A percentile compares a stretch with the other conserved stretches of the same genome.
Evolutionary conservation across 2,329 filamentous ascomycete genomes (phyloP).

Genomic region (Aspergillus tubingensis): DNA sequence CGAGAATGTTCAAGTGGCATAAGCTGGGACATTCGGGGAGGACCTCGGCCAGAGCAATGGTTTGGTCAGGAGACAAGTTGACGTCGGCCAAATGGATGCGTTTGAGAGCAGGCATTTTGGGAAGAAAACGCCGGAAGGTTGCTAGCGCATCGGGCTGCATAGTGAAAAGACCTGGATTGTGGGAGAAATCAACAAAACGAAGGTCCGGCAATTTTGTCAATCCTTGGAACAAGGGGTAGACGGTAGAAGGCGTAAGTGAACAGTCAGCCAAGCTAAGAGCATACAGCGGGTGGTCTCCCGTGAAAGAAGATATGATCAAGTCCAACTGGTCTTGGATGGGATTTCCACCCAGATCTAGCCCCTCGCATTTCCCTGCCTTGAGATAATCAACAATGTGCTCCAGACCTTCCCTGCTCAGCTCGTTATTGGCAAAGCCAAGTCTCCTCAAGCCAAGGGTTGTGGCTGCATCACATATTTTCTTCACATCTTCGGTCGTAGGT

Average conservation of each 20-base stretch:
- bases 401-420: slow-evolving; percentile 72
- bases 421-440: slow-evolving; percentile 80
- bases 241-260: slow-evolving; percentile 70
- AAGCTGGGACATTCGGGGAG: slow-evolving; percentile 79
- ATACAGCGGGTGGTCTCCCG: slow-evolving; percentile 62
- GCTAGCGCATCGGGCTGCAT: slow-evolving; percentile 71
- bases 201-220: slow-evolving; percentile 71
- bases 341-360: slow-evolving; percentile 86
- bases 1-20: slow-evolving; percentile 82
- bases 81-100: slow-evolving; percentile 86
- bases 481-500: slow-evolving; percentile 69
- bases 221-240: slow-evolving; percentile 74
- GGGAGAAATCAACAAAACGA: slow-evolving; percentile 87
- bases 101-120: slow-evolving; percentile 74
- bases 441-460: slow-evolving; percentile 74
- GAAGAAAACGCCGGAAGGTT: slow-evolving; percentile 78
- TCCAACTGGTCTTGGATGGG: slow-evolving; percentile 61
- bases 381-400: slow-evolving; percentile 76
- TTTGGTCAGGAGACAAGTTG: slow-evolving; percentile 79
- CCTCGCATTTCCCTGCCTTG: slow-evolving; percentile 75
- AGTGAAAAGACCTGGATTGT: slow-evolving; percentile 80
- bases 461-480: slow-evolving; percentile 78
- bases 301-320: slow-evolving; percentile 39
- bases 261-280: slow-evolving; percentile 86
- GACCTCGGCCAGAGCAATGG: slow-evolving; percentile 86